Conservation (phyloP, 345 rosid species). For the Populus alba region DNA sequence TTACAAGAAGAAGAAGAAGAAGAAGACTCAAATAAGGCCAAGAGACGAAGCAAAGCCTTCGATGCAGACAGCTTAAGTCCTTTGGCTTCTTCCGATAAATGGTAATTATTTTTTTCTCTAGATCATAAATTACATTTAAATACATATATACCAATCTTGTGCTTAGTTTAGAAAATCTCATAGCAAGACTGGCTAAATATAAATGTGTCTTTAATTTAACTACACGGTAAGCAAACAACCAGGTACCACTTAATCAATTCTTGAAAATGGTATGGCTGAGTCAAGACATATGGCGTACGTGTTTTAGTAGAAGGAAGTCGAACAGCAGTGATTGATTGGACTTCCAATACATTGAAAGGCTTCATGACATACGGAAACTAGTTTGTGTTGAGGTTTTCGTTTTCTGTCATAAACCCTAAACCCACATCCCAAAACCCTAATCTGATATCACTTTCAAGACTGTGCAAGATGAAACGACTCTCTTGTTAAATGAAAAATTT, state of each 20-base stretch:
- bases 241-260: neutral
- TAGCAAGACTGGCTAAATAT: neutral
- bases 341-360: neutral
- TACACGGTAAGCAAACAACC: neutral
- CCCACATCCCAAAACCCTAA: slow-evolving; percentile 40
- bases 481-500: slow-evolving; percentile 1
- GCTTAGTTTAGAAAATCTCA: neutral
- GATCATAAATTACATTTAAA: neutral
- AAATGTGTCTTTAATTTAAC: neutral
- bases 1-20: slow-evolving; percentile 77
- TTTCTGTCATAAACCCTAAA: slow-evolving; percentile 33
- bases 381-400: neutral
- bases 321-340: neutral
- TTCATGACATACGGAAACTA: neutral
- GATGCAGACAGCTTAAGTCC: slow-evolving; percentile 13
- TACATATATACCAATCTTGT: neutral
- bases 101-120: slow-evolving; percentile 26
- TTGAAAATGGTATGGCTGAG: neutral
- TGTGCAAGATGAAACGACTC: neutral
- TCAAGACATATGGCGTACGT: neutral
- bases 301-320: neutral
- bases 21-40: slow-evolving; percentile 44
- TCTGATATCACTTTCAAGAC: neutral
- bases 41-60: slow-evolving; percentile 30
- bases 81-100: slow-evolving; percentile 24